Conservation (phyloP, 495 filamentous ascomycete species). For the Penicillium crystallinum region DNA sequence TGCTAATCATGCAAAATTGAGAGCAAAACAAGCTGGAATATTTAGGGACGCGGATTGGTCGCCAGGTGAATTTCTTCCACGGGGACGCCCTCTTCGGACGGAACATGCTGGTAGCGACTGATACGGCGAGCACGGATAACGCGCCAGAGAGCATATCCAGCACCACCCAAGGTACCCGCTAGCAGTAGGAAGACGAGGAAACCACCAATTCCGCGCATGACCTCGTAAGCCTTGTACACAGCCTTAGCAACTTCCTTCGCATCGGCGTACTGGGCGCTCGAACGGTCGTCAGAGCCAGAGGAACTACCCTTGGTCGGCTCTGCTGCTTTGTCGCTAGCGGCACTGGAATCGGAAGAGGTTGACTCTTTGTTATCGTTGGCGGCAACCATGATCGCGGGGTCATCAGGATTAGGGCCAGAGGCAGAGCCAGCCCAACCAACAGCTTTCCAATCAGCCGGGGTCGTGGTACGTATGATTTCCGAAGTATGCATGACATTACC, state of each 20-base stretch:
- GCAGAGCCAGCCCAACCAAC: slow-evolving; percentile 28
- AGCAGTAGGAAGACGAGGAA: slow-evolving; percentile 32
- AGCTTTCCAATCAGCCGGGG: slow-evolving; percentile 31
- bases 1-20: slow-evolving; percentile 13
- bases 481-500: slow-evolving; percentile 32
- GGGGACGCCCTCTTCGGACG: slow-evolving; percentile 27
- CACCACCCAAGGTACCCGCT: slow-evolving; percentile 22
- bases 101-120: slow-evolving; percentile 32
- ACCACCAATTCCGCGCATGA: slow-evolving; percentile 31
- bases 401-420: slow-evolving; percentile 24
- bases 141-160: slow-evolving; percentile 21
- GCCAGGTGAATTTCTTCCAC: slow-evolving; percentile 23
- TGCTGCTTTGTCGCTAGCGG: slow-evolving; percentile 10
- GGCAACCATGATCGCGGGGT: slow-evolving; percentile 27
- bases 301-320: slow-evolving; percentile 7
- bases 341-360: slow-evolving; percentile 11
- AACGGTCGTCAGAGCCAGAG: background rate
- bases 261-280: slow-evolving; percentile 12
- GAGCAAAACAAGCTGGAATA: background rate
- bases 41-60: slow-evolving; percentile 10
- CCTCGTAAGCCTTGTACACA: slow-evolving; percentile 31
- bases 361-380: slow-evolving; percentile 12
- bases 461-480: slow-evolving; percentile 19
- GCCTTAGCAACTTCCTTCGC: slow-evolving; percentile 32
- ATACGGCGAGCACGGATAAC: slow-evolving; percentile 21